Percentiles rank a stretch among this genome's conserved stretches.
phyloP scores from a whole-genome alignment of 176 grass and related monocot genomes.

The Oryza glumipatula region DNA sequence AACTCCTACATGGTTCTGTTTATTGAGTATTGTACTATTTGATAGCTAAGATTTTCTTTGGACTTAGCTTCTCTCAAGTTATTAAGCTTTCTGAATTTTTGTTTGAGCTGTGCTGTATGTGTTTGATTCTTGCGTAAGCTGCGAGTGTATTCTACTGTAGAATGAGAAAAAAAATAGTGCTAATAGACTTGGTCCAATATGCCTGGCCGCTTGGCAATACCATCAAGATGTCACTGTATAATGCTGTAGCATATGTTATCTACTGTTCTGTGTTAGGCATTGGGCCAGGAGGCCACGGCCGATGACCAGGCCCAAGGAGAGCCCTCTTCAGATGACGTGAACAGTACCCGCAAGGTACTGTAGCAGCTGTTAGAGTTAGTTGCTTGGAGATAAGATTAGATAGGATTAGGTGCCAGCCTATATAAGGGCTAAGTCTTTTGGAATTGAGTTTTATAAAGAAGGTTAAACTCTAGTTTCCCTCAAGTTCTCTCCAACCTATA shows the following conservation, averaged over 20 bases:
- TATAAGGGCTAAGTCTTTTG: too few relatives aligned
- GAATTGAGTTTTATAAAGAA: too few relatives aligned
- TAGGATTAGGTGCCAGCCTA: too few relatives aligned
- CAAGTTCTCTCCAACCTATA: too few relatives aligned
- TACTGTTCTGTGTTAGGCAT: not conserved
- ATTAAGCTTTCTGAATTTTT: conserved; percentile 30
- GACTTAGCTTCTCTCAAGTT: not conserved
- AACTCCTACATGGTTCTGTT: conserved; percentile 1
- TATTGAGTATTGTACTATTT: conserved; percentile 1
- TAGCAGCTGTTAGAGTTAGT: too few relatives aligned
- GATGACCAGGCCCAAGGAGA: too few relatives aligned
- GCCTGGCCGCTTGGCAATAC: not conserved
- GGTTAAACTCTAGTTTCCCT: too few relatives aligned
- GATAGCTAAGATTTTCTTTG: not conserved
- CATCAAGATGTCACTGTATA: conserved; percentile 6
- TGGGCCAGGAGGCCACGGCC: too few relatives aligned
- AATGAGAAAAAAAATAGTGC: not conserved
- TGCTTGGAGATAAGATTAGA: too few relatives aligned
- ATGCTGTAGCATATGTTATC: not conserved
- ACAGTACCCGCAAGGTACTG: too few relatives aligned
- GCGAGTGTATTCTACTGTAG: not conserved
- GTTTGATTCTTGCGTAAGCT: conserved; percentile 10
- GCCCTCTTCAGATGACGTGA: too few relatives aligned
- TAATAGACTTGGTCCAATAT: not conserved
- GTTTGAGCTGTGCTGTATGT: not conserved